Conservation (phyloP, 441 rosid species). For the Populus trichocarpa region DNA sequence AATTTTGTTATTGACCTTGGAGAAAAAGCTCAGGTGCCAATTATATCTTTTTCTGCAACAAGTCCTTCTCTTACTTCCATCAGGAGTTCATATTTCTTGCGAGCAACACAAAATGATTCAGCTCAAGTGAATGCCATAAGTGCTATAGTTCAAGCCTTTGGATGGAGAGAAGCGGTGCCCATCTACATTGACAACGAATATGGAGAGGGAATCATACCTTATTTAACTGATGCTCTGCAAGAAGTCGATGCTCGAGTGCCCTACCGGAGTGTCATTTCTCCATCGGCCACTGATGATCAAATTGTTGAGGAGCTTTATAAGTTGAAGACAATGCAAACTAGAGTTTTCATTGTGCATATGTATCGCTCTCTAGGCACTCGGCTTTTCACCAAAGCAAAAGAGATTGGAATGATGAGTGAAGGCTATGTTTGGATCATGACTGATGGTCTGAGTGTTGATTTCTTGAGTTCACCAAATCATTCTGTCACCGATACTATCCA, state of each 20-base stretch:
- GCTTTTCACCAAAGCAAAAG: slow-evolving; percentile 43
- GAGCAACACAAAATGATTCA: slow-evolving; percentile 37
- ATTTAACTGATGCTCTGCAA: slow-evolving; percentile 42
- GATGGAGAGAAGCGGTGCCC: slow-evolving; percentile 57
- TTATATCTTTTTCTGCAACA: slow-evolving; percentile 60
- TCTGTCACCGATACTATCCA: slow-evolving; percentile 31
- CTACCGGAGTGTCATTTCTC: slow-evolving; percentile 36
- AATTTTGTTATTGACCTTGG: slow-evolving; percentile 44
- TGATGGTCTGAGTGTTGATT: slow-evolving; percentile 24
- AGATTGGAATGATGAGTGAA: slow-evolving; percentile 50
- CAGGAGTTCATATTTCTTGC: slow-evolving; percentile 48
- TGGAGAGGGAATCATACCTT: slow-evolving; percentile 49
- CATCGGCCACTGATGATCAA: slow-evolving; percentile 33
- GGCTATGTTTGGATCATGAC: slow-evolving; percentile 67
- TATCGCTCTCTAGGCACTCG: slow-evolving; percentile 32
- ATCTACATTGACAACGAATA: slow-evolving; percentile 42
- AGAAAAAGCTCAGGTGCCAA: slow-evolving; percentile 46
- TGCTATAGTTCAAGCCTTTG: slow-evolving; percentile 42
- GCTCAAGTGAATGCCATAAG: slow-evolving; percentile 48
- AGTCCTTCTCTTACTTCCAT: slow-evolving; percentile 44
- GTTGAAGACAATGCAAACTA: slow-evolving; percentile 50
- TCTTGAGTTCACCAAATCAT: slow-evolving; percentile 6
- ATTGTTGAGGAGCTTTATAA: slow-evolving; percentile 46
- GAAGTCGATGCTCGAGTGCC: slow-evolving; percentile 34
- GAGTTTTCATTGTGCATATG: slow-evolving; percentile 69